Conservation (phyloP, 768 basidiomycete species). For the Leucocoprinus sp. region DNA sequence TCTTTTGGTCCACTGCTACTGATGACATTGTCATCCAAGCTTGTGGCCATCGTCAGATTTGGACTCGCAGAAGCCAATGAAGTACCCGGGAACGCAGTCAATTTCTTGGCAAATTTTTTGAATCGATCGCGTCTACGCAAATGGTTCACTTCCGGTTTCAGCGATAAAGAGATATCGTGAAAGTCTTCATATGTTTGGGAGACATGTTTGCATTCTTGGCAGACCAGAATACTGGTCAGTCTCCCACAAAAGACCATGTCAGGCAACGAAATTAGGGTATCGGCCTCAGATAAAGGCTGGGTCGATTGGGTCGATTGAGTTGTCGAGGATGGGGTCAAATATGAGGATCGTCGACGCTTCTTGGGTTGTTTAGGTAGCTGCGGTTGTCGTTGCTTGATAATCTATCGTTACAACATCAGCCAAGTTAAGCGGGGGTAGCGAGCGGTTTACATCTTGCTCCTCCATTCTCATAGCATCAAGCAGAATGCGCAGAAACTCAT, state of each 20-base stretch:
- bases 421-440: not conserved
- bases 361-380: conserved; percentile 28
- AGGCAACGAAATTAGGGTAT: conserved; percentile 59
- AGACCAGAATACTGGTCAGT: conserved; percentile 86
- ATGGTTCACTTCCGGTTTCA: conserved; percentile 63
- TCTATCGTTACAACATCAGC: conserved; percentile 29
- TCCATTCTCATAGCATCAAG: conserved; percentile 94
- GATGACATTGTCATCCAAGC: not conserved
- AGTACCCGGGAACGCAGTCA: conserved; percentile 33
- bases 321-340: conserved; percentile 9
- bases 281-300: conserved; percentile 17
- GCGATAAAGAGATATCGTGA: conserved; percentile 85
- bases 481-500: conserved; percentile 85
- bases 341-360: conserved; percentile 28
- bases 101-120: conserved; percentile 62
- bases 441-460: conserved; percentile 66
- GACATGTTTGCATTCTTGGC: conserved; percentile 88
- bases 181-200: conserved; percentile 93
- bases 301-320: conserved; percentile 7
- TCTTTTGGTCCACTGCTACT: not conserved
- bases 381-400: conserved; percentile 69
- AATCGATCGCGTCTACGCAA: conserved; percentile 73
- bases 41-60: not conserved
- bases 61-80: conserved; percentile 3
- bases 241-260: conserved; percentile 90